A percentile compares a stretch with the other conserved stretches of the same genome.
Conservation (phyloP, 352 stramenopile genomes). For the Globisporangium yorkense region DNA sequence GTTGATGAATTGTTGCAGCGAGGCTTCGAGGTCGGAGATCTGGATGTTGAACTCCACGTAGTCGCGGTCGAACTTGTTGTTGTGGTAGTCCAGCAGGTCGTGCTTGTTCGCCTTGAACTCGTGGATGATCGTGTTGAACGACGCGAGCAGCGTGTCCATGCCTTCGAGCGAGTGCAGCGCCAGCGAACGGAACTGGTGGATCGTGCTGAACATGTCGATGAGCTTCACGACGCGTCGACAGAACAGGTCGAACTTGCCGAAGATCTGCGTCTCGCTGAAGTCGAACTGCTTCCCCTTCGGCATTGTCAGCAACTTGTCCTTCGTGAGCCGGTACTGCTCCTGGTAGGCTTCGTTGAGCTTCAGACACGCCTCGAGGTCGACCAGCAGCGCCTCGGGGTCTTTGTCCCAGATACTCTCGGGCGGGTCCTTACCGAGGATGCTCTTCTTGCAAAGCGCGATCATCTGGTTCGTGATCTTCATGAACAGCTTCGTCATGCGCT, state of each 20-base stretch:
- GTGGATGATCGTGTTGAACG: slow-evolving; percentile 79
- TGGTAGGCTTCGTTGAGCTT: slow-evolving; percentile 90
- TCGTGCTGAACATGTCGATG: slow-evolving; percentile 90
- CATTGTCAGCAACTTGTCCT: slow-evolving; percentile 87
- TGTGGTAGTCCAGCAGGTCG: slow-evolving; percentile 84
- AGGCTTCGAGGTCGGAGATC: slow-evolving; percentile 83
- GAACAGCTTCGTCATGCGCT: slow-evolving; percentile 88
- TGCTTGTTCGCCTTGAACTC: slow-evolving; percentile 78
- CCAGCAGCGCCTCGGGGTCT: slow-evolving; percentile 55
- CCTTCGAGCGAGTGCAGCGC: slow-evolving; percentile 89
- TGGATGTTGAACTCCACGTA: slow-evolving; percentile 94
- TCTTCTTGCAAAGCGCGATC: slow-evolving; percentile 76
- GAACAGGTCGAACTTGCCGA: slow-evolving; percentile 90
- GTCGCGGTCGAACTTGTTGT: slow-evolving; percentile 91
- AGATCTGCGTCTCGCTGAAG: slow-evolving; percentile 89
- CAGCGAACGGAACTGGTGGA: slow-evolving; percentile 89
- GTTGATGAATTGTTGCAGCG: slow-evolving; percentile 90
- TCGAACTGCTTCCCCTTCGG: slow-evolving; percentile 90
- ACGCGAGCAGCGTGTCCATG: slow-evolving; percentile 74
- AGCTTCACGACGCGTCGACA: slow-evolving; percentile 86
- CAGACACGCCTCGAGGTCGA: slow-evolving; percentile 70
- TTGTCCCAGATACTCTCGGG: slow-evolving; percentile 74
- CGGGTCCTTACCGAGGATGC: slow-evolving; percentile 46
- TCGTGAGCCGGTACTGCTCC: slow-evolving; percentile 85
- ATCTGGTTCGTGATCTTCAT: slow-evolving; percentile 91